Evolutionary conservation across 225 moss, liverwort and hornwort genomes (phyloP), one percentile per base, ranked within the genome.

Genomic region (Neckera pumila): DNA sequence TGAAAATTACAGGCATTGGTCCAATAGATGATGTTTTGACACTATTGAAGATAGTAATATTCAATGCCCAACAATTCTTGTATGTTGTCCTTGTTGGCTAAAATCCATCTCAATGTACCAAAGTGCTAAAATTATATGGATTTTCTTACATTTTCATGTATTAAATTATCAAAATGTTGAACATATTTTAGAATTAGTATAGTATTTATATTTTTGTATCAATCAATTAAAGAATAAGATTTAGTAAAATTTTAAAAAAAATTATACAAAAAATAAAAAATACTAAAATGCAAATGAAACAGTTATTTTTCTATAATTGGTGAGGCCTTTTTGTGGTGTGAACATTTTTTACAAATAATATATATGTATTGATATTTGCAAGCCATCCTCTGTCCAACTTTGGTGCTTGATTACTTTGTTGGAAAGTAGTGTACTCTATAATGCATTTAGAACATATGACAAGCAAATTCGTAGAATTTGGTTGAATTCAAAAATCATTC

Each of bases 261-360:
- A 3, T 8, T 43, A 27, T 0, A 1, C 2, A 8, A 0, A 26
- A 42, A 71, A 38, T 12, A 1, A 38, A 12, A 9, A 14, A 2
- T 21, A 22, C 11, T 12, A 2, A 25, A 42, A 3, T 27, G 0
- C 9, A 8, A 27, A 43, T 7, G 5, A 43, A 43, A 16, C 4
- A 5, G 27, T 27, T 27, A 27, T 16, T 43, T 43, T 72, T 0
- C 10, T 2, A 72, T 72, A 9, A 42, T 0, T 27, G 27, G 5
- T 26, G 16, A 72, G 5, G 10, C 9, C 10, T 72, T 43, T 9
- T 27, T 71, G 25, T 3, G 1, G 8, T 71, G 8, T 19, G 2
- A 70, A 4, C 42, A 70, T 25, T 42, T 43, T 27, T 5, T 27
- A 16, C 5, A 43, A 43, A 72, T 27, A 72, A 2, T 5, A 72